Evolutionary conservation across 805 yeast species (phyloP).

Genomic region (Yueomyces sp.): DNA sequence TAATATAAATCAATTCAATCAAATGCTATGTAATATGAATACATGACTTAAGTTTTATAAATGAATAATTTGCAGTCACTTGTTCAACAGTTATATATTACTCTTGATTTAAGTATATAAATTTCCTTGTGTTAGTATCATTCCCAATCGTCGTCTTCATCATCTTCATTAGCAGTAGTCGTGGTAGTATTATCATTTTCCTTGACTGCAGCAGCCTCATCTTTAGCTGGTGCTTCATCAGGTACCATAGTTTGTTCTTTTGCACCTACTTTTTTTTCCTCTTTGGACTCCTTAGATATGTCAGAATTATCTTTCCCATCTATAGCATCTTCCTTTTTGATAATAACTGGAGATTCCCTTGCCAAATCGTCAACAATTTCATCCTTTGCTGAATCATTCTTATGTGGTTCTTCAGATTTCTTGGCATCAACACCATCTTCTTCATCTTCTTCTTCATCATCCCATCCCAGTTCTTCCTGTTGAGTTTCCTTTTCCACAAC

Average conservation of each 20-base stretch:
- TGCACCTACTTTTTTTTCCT: background rate
- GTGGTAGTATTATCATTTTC: background rate
- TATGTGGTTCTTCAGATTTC: conserved; percentile 2
- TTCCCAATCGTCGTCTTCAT: conserved; percentile 55
- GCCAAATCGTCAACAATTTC: background rate
- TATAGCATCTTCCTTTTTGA: conserved; percentile 7
- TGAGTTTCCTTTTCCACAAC: conserved; percentile 19
- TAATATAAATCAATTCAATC: too few relatives aligned
- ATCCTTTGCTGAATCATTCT: background rate
- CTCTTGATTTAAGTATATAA: too few relatives aligned
- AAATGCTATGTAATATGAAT: too few relatives aligned
- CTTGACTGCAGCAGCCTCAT: background rate
- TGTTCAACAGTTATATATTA: too few relatives aligned
- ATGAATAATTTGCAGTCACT: too few relatives aligned
- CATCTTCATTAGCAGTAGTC: conserved; percentile 23
- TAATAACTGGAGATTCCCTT: conserved; percentile 8
- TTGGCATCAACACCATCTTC: conserved; percentile 4
- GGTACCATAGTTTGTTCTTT: background rate
- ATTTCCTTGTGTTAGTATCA: conserved; percentile 7
- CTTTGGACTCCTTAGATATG: background rate
- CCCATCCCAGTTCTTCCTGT: conserved; percentile 27
- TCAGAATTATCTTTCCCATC: background rate
- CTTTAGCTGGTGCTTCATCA: background rate
- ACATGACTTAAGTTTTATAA: too few relatives aligned
- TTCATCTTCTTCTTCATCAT: conserved; percentile 21